phyloP scores from a whole-genome alignment of 805 yeast genomes.

The Candida suzukii region DNA sequence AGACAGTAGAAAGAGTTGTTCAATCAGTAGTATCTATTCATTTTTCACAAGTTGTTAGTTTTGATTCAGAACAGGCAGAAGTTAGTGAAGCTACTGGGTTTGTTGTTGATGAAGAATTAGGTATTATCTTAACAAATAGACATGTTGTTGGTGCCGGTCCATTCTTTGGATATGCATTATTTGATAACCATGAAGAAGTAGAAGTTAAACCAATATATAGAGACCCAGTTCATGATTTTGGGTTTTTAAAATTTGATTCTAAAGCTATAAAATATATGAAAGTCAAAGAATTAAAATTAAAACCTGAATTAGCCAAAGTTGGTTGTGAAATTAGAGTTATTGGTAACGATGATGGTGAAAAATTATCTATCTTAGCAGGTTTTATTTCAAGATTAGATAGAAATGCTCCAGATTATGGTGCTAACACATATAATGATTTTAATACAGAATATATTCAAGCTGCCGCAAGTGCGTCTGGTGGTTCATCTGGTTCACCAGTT shows the following conservation, averaged over 20 bases:
- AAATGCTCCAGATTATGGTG: conserved; percentile 92
- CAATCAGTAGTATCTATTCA: conserved; percentile 84
- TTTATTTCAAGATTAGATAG: conserved; percentile 81
- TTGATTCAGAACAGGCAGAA: conserved; percentile 77
- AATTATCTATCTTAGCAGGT: conserved; percentile 81
- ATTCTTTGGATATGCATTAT: conserved; percentile 83
- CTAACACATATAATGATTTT: conserved; percentile 82
- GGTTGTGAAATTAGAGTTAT: conserved; percentile 92
- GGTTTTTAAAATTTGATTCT: conserved; percentile 78
- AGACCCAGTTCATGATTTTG: conserved; percentile 95
- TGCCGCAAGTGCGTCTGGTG: conserved; percentile 94
- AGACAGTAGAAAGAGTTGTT: conserved; percentile 74
- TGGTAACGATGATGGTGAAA: conserved; percentile 96
- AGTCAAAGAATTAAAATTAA: conserved; percentile 55
- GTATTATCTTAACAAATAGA: conserved; percentile 83
- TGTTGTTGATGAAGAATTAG: conserved; percentile 76
- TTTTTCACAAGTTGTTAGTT: conserved; percentile 78
- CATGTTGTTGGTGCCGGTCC: conserved; percentile 97
- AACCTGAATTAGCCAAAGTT: conserved; percentile 82
- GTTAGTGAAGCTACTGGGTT: conserved; percentile 94
- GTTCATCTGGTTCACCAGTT: conserved; percentile 95
- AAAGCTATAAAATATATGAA: conserved; percentile 63
- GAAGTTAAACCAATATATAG: conserved; percentile 80
- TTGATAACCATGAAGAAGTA: conserved; percentile 92
- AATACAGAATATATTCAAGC: conserved; percentile 94